Evolutionary conservation across 75 land plant genomes (phyloP), one percentile per base, ranked within the genome.

Genomic region (Gnetum montanum): DNA sequence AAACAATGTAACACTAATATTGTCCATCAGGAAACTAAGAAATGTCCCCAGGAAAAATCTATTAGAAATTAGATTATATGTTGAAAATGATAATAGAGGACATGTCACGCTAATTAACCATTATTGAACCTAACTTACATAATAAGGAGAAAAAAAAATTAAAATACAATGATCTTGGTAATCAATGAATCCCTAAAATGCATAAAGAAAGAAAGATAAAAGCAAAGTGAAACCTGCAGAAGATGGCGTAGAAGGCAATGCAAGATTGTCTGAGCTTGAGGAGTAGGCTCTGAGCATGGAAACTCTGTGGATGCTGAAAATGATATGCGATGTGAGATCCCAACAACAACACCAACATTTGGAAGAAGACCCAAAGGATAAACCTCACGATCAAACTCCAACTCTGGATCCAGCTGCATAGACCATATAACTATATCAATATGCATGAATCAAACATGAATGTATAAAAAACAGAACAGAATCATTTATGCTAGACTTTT

Each of bases 251-350:
- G 85, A 30, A 94, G 68, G 61, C 99, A 94, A 60, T 96, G 99
- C 65, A 94, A 62, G 58, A 94, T 90, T 22, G 99, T 92, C 70
- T 94, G 96, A 37, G 96, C 99, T 66, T 94, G 99, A 36, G 99
- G 99, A 47, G 82, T 75, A 20, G 92, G 91, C 68, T 94, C 99
- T 78, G 88, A 94, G 70, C 99, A 89, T 31, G 99, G 99, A 65
- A 94, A 86, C 44, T 78, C 88, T 30, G 83, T 76, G 55, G 82
- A 78, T 54, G 92, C 74, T 52, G 99, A 86, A 62, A 94, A 86
- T 29, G 96, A 86, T 69, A 90, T 72, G 57, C 99, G 74, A 40
- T 94, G 99, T 38, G 96, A 80, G 49, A 94, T 84, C 43, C 99
- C 99, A 46, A 94, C 96, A 24, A 94, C 82, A 22, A 94, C 79